Evolutionary conservation across 176 grass and related monocot genomes (phyloP).

Genomic region (Eragrostis nindensis): DNA sequence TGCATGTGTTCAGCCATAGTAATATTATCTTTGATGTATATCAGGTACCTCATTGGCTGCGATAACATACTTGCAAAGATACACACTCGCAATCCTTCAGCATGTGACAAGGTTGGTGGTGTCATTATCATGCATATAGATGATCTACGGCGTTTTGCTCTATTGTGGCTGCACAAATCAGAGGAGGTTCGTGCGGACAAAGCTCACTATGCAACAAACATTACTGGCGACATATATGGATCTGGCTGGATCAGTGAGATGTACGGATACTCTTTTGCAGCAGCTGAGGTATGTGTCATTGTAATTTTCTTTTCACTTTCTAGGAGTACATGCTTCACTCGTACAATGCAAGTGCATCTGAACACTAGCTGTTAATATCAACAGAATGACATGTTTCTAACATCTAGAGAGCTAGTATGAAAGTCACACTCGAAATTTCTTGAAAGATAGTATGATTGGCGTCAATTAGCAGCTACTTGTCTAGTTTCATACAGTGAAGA

Average conservation of each 20-base stretch:
- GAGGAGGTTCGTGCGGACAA: constrained; percentile 94
- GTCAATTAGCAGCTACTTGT: neutral
- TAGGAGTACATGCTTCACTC: constrained; percentile 1
- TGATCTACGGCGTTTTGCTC: constrained; percentile 81
- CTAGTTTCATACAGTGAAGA: constrained; percentile 27
- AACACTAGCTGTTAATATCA: constrained; percentile 13
- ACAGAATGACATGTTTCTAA: neutral
- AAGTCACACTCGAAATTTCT: constrained; percentile 1
- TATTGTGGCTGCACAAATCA: constrained; percentile 94
- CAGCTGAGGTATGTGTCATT: constrained; percentile 76
- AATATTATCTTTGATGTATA: constrained; percentile 37
- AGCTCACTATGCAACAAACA: constrained; percentile 93
- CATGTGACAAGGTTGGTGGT: constrained; percentile 97
- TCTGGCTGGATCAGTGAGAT: constrained; percentile 99
- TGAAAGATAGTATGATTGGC: constrained; percentile 14
- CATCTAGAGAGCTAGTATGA: neutral
- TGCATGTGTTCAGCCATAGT: constrained; percentile 16
- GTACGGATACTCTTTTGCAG: constrained; percentile 97
- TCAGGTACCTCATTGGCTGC: constrained; percentile 96
- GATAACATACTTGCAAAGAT: constrained; percentile 93
- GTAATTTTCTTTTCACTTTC: constrained; percentile 26
- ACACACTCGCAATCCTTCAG: constrained; percentile 86
- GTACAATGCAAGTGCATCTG: constrained; percentile 22
- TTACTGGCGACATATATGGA: constrained; percentile 92
- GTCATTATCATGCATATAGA: constrained; percentile 99